Percentiles rank a stretch among this genome's conserved stretches.
These are phyloP conservation scores for Pythium phragmiticola DNA, from an alignment of 352 stramenopile genomes.

Conservation along the genomic window DNA sequence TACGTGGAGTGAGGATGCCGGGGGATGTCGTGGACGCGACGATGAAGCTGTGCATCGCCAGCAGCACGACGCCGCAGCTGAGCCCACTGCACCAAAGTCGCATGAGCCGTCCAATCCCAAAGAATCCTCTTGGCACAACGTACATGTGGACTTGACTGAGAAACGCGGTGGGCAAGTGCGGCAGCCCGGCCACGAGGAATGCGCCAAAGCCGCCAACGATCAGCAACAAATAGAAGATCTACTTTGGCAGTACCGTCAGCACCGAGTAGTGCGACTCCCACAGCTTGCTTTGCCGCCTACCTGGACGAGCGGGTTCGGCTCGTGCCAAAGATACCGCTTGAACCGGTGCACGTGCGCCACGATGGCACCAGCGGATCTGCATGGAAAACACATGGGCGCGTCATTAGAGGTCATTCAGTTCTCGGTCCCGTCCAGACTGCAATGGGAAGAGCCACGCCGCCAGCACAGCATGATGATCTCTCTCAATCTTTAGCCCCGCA, in stretches of 20 bases:
- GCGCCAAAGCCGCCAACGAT: constrained; percentile 54
- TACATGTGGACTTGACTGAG: constrained; percentile 45
- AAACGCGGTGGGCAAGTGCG: constrained; percentile 41
- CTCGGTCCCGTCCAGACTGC: no score
- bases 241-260: not conserved
- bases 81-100: constrained; percentile 25
- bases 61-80: constrained; percentile 37
- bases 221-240: constrained; percentile 65
- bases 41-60: constrained; percentile 52
- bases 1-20: constrained; percentile 47
- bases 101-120: not conserved
- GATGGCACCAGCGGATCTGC: not conserved
- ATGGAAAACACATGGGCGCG: not conserved
- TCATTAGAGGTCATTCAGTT: no score
- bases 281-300: constrained; percentile 1
- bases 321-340: constrained; percentile 25
- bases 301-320: constrained; percentile 40
- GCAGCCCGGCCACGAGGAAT: constrained; percentile 49
- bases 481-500: not conserved
- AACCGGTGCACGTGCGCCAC: constrained; percentile 14
- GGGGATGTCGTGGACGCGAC: constrained; percentile 39
- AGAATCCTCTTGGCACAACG: not conserved
- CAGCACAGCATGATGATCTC: not conserved
- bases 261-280: no score
- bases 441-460: not conserved